phyloP scores from a whole-genome alignment of 2,329 filamentous ascomycete genomes.

The Gaeumannomyces sp. region DNA sequence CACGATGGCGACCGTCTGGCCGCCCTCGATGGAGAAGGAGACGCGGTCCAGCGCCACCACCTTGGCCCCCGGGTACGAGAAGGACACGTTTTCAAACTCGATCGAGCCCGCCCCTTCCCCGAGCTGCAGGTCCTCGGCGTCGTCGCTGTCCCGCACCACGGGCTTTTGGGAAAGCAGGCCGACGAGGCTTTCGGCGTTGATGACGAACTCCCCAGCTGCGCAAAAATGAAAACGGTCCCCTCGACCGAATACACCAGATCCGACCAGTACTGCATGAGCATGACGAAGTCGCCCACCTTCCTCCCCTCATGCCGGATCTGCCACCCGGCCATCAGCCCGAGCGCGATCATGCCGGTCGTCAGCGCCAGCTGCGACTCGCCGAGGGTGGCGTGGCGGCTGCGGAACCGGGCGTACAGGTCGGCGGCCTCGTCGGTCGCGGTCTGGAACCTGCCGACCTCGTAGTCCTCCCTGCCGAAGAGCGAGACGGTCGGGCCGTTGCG shows the following conservation, averaged over 20 bases:
- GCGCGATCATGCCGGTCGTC: conserved; percentile 2
- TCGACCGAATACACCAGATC: not conserved
- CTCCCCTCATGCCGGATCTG: conserved; percentile 3
- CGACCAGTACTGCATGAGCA: conserved; percentile 7
- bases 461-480: not conserved
- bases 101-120: not conserved
- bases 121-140: not conserved
- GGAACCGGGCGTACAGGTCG: not conserved
- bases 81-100: conserved; percentile 3
- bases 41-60: conserved; percentile 1
- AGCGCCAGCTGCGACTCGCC: conserved; percentile 4
- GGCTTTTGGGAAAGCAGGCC: not conserved
- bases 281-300: conserved; percentile 7
- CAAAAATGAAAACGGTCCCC: too few species aligned
- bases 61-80: conserved; percentile 8
- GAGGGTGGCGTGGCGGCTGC: not conserved
- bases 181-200: not conserved
- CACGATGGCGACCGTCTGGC: conserved; percentile 50
- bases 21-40: conserved; percentile 5
- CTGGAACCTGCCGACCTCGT: not conserved
- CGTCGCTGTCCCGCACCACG: not conserved
- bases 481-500: conserved; percentile 1
- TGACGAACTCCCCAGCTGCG: not conserved
- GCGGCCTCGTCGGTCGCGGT: not conserved
- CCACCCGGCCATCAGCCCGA: conserved; percentile 4